phyloP scores from a whole-genome alignment of 2,329 filamentous ascomycete species.

The Ophiostoma quercus region DNA sequence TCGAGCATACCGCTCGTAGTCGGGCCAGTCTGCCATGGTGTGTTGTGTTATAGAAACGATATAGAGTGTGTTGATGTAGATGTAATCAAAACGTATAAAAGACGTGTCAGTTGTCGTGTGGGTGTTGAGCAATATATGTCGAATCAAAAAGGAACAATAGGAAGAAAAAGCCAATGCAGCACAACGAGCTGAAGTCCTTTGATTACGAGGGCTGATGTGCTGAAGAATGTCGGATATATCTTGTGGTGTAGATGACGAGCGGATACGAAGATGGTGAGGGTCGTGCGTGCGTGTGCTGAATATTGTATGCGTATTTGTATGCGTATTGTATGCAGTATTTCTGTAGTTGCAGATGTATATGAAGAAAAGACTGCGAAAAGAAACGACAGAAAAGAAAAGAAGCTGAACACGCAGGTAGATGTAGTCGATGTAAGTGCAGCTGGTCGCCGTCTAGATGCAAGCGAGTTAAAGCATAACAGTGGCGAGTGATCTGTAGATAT shows the following conservation, averaged over 20 bases:
- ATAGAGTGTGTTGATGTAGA: not conserved
- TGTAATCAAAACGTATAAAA: not conserved
- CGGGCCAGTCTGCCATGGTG: not conserved
- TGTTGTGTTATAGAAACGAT: not conserved
- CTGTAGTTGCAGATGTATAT: not conserved
- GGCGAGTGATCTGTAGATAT: not conserved
- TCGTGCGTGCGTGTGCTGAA: too few relatives aligned
- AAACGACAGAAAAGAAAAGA: not conserved
- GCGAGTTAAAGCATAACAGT: not conserved
- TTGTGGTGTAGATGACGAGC: too few relatives aligned
- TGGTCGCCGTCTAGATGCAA: not conserved
- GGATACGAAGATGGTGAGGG: too few relatives aligned
- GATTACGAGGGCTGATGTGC: too few relatives aligned
- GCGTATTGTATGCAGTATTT: not conserved
- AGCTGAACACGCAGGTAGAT: not conserved
- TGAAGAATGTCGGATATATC: too few relatives aligned
- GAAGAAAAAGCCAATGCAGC: too few relatives aligned
- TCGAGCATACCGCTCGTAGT: conserved; percentile 1
- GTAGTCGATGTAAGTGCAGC: not conserved
- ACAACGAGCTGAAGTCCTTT: too few relatives aligned
- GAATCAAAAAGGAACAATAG: too few relatives aligned
- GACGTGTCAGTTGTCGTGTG: too few relatives aligned
- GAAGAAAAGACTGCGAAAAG: not conserved
- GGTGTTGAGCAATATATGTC: too few relatives aligned
- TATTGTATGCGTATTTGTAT: too few relatives aligned